Evolutionary conservation across 108 stramenopile genomes (phyloP).

Genomic region (Skeletonema potamos): DNA sequence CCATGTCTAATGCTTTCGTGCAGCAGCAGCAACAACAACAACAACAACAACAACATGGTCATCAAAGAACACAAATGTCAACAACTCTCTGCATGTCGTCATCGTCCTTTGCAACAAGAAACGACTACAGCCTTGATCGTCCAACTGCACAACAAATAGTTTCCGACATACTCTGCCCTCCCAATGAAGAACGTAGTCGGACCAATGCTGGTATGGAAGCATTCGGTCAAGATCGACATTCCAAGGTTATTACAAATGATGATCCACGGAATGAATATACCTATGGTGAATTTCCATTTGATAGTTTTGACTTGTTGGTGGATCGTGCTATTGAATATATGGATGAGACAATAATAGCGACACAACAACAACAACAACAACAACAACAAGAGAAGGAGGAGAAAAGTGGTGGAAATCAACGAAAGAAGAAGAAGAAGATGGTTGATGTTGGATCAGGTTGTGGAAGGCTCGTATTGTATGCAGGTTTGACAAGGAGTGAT

Average conservation of each 20-base stretch:
- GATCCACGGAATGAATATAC: constrained; percentile 67
- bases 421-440: constrained; percentile 19
- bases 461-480: constrained; percentile 63
- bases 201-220: constrained; percentile 28
- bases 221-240: not conserved
- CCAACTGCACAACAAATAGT: constrained; percentile 10
- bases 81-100: not conserved
- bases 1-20: not conserved
- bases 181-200: constrained; percentile 27
- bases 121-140: not conserved
- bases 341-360: constrained; percentile 3
- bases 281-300: constrained; percentile 82
- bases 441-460: constrained; percentile 80
- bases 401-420: too few species aligned
- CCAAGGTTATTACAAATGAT: constrained; percentile 17
- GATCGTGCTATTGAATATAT: constrained; percentile 49
- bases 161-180: constrained; percentile 8
- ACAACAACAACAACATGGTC: not conserved
- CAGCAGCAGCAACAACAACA: not conserved
- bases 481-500: constrained; percentile 53
- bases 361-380: too few species aligned
- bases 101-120: not conserved
- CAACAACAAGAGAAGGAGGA: not conserved
- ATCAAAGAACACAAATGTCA: not conserved
- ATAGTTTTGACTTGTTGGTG: constrained; percentile 64